A percentile compares a stretch with the other conserved stretches of the same genome.
Evolutionary conservation across 345 rosid genomes (phyloP).

Genomic region (Populus tremula): DNA sequence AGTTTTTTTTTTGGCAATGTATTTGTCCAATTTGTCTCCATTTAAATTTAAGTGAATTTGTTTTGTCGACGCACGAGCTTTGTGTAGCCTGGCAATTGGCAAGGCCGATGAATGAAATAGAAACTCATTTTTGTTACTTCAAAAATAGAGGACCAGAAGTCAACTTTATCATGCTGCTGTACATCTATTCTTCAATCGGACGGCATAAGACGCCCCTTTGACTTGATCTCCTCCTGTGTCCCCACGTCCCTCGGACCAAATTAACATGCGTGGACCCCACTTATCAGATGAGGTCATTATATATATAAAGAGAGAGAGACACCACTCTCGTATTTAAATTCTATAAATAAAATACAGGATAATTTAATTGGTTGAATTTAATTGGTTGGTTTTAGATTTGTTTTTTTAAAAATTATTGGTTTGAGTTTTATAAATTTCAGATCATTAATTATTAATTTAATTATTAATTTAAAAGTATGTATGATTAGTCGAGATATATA

Average conservation of each 20-base stretch:
- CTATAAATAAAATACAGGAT: no score
- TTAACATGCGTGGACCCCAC: conserved; percentile 22
- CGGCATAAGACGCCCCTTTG: conserved; percentile 30
- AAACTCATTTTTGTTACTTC: neutral
- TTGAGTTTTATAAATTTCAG: no score
- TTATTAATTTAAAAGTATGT: accelerated
- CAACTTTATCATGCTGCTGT: conserved; percentile 39
- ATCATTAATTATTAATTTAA: no score
- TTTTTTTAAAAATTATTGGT: no score
- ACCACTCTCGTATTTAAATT: neutral
- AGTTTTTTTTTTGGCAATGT: no score
- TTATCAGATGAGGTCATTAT: conserved; percentile 4
- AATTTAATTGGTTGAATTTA: no score
- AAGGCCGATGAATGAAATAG: neutral
- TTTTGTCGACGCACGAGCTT: no score
- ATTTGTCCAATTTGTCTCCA: no score
- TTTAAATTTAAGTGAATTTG: no score
- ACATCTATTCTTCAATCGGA: neutral
- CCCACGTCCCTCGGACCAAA: conserved; percentile 11
- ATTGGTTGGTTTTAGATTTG: no score
- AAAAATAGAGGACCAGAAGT: conserved; percentile 14
- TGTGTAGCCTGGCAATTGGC: no score
- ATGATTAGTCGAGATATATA: no score
- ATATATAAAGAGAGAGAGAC: neutral
- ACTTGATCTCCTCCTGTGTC: conserved; percentile 17